Percentiles rank a stretch among this genome's conserved stretches.
phyloP scores from a whole-genome alignment of 2,329 filamentous ascomycete genomes.

The Thelonectria discophora region DNA sequence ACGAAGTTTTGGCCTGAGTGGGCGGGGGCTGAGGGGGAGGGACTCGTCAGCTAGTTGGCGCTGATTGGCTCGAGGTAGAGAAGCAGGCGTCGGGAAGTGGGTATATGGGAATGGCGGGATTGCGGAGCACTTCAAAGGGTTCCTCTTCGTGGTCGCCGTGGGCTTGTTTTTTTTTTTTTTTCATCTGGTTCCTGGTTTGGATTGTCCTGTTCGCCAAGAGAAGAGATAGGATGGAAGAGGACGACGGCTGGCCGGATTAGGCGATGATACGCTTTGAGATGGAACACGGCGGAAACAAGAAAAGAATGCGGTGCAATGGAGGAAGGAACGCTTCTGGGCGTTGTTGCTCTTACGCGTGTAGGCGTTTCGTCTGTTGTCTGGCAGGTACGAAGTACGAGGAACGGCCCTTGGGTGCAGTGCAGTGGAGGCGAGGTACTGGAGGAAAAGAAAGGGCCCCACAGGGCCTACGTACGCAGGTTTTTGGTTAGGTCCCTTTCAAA shows the following conservation, averaged over 20 bases:
- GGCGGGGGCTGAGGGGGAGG: conserved; percentile 31
- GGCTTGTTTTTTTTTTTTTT: neutral
- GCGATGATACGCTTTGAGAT: neutral
- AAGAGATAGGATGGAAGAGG: neutral
- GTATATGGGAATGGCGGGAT: conserved; percentile 27
- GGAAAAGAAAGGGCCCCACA: neutral
- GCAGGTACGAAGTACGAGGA: too few species aligned
- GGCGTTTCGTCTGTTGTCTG: too few species aligned
- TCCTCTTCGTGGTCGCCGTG: neutral
- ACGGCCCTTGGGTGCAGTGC: too few species aligned
- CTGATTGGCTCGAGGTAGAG: conserved; percentile 41
- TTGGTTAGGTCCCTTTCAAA: neutral
- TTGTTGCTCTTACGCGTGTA: neutral
- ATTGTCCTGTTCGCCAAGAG: neutral
- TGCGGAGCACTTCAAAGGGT: conserved; percentile 27
- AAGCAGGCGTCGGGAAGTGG: conserved; percentile 15
- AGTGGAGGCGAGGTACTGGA: too few species aligned
- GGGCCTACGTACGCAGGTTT: neutral
- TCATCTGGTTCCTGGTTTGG: neutral
- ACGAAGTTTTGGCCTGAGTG: conserved; percentile 8
- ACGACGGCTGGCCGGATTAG: neutral
- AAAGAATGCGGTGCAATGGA: neutral
- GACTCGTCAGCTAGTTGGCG: conserved; percentile 48
- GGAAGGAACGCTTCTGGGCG: neutral
- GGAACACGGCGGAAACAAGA: neutral